Evolutionary conservation across 2,329 filamentous ascomycete genomes (phyloP).

Genomic region (Nothophaeocryptopus gaeumannii): DNA sequence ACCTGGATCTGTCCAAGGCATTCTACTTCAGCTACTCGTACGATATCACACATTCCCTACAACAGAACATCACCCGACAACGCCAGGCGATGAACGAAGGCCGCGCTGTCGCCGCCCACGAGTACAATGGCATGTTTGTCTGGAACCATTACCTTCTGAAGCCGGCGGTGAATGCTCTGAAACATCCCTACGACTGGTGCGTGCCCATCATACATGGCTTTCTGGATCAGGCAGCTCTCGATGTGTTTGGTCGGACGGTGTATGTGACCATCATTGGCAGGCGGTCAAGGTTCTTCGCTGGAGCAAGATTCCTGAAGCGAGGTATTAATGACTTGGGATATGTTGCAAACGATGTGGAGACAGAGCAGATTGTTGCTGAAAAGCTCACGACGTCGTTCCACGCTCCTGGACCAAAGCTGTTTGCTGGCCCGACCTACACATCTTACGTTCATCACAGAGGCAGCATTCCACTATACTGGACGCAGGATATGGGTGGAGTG

Average conservation of each 20-base stretch:
- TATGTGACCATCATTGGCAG: slow-evolving; percentile 93
- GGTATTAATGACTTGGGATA: slow-evolving; percentile 93
- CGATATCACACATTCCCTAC: slow-evolving; percentile 86
- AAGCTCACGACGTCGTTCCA: slow-evolving; percentile 94
- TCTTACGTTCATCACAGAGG: slow-evolving; percentile 96
- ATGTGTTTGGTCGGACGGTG: slow-evolving; percentile 80
- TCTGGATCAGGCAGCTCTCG: slow-evolving; percentile 75
- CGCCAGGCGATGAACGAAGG: slow-evolving; percentile 68
- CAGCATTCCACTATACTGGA: slow-evolving; percentile 96
- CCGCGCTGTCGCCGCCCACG: slow-evolving; percentile 53
- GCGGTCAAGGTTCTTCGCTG: slow-evolving; percentile 88
- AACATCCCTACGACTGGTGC: slow-evolving; percentile 91
- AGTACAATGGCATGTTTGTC: slow-evolving; percentile 93
- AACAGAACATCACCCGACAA: slow-evolving; percentile 85
- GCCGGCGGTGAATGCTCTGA: slow-evolving; percentile 67
- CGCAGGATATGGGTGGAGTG: slow-evolving; percentile 90
- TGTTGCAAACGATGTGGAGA: slow-evolving; percentile 98
- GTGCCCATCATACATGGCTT: slow-evolving; percentile 94
- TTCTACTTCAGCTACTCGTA: slow-evolving; percentile 99
- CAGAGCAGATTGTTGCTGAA: slow-evolving; percentile 96
- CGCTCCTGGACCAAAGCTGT: slow-evolving; percentile 78
- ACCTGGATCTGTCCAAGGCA: slow-evolving; percentile 81
- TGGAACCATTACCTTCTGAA: slow-evolving; percentile 91
- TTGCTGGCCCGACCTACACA: slow-evolving; percentile 85
- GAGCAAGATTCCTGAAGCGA: slow-evolving; percentile 88